Base-by-base conservation (phyloP, 352 stramenopile species). In the Globisporangium radiosum region DNA sequence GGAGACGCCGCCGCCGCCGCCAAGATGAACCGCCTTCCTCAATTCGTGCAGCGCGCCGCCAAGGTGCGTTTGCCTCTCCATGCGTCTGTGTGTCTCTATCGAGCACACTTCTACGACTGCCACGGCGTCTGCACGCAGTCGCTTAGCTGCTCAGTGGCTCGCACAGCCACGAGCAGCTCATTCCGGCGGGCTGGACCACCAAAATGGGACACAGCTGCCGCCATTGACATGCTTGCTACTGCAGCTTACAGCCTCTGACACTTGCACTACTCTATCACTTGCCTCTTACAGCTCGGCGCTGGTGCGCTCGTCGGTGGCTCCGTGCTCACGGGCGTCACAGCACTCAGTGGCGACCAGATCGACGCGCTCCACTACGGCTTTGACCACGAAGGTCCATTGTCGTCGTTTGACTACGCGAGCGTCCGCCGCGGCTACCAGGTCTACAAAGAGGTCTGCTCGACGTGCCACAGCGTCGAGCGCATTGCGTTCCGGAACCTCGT, bases 371-470 rank as follows among this genome's bases (percentile, higher is more conserved):
- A 90, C 64, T 97, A 97, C 64, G 89, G 89, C 37, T 97, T 95
- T 58, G 78, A 94, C 70, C 87, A 97, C 72, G 55, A 92, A 52
- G 80, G 85, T 19, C 79, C 85, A 52, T 65, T 97, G 43, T 84
- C 82, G 47, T 94, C 88, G 54, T 97, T 96, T 63, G 90, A 97
- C 76, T 90, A 95, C 66, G 86, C 87, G 45, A 94, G 81, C 40
- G 94, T 99, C 63, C 96, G 97, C 72, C 94, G 97, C 66, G 97
- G 97, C 13, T 99, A 98, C 86, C 97, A 99, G 76, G 97, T 99
- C 47, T 99, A 99, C 82, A 96, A 96, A 69, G 89, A 99, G 73
- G 96, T 99, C 49, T 99, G 97, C 78, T 85, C 96, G 43, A 97
- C 95, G 51, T 99, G 97, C 76, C 97, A 99, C 78, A 97, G 78